phyloP scores from a whole-genome alignment of 345 rosid species.

The Erodium maritimum region DNA sequence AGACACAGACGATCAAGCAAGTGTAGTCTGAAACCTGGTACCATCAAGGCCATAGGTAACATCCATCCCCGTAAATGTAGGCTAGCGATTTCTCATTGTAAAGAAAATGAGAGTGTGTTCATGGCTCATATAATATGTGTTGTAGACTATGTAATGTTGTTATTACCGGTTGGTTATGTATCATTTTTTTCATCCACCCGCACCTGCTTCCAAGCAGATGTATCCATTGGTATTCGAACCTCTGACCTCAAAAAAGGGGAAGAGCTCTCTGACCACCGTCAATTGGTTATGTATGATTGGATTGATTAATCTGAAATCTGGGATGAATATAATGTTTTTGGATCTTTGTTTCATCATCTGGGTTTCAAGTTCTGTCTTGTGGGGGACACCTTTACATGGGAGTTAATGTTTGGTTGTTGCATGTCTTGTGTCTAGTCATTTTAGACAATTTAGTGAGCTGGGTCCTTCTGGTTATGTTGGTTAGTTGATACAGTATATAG shows the following conservation, averaged over 20 bases:
- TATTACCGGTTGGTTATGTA: not conserved
- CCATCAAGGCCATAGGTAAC: too few species aligned
- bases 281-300: not conserved
- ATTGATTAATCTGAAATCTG: not conserved
- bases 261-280: too few species aligned
- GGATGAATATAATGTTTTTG: not conserved
- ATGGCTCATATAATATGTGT: too few species aligned
- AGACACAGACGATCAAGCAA: conserved; percentile 22
- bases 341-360: not conserved
- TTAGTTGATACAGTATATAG: not conserved
- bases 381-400: not conserved
- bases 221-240: too few species aligned
- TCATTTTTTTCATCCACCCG: too few species aligned
- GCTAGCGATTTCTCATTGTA: too few species aligned
- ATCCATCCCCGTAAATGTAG: too few species aligned
- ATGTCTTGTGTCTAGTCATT: not conserved
- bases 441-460: not conserved
- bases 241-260: too few species aligned
- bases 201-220: too few species aligned
- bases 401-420: not conserved
- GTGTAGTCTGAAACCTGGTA: not conserved
- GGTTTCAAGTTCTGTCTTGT: not conserved
- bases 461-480: not conserved
- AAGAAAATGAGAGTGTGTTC: too few species aligned
- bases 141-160: too few species aligned